A percentile compares a stretch with the other conserved stretches of the same genome.
phyloP scores from a whole-genome alignment of 495 filamentous ascomycete genomes.

The Elasticomyces elasticus region DNA sequence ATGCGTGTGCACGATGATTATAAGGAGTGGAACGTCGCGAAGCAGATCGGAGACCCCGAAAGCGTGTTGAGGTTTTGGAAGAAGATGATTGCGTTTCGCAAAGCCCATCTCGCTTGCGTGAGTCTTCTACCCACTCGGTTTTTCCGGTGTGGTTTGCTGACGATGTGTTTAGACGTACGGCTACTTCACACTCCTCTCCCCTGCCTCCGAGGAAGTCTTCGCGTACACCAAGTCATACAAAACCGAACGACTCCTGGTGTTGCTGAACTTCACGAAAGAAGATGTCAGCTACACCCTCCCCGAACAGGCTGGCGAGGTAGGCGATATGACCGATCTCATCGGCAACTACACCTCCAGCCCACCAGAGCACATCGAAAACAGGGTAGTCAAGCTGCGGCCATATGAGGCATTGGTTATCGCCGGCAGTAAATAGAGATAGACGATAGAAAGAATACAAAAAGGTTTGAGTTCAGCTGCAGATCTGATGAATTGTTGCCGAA shows the following conservation, averaged over 20 bases:
- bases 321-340: not conserved
- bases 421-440: no score
- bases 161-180: slow-evolving; percentile 36
- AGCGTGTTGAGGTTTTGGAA: slow-evolving; percentile 47
- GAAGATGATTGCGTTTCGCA: slow-evolving; percentile 42
- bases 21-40: slow-evolving; percentile 40
- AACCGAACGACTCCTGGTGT: slow-evolving; percentile 38
- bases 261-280: slow-evolving; percentile 39
- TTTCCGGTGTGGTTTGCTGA: slow-evolving; percentile 41
- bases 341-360: not conserved
- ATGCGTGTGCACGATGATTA: slow-evolving; percentile 52
- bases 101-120: slow-evolving; percentile 34
- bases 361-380: not conserved
- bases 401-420: not conserved
- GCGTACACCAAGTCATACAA: slow-evolving; percentile 39
- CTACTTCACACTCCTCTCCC: slow-evolving; percentile 42
- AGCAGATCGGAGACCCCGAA: slow-evolving; percentile 36
- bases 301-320: not conserved
- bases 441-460: no score
- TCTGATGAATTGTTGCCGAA: no score
- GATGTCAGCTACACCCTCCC: not conserved
- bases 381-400: not conserved
- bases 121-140: not conserved
- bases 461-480: no score
- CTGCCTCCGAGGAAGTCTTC: slow-evolving; percentile 38